These are phyloP conservation scores for Cutaneotrichosporon sp. DNA, from an alignment of 1,284 basidiomycete species.

Conservation along the genomic window DNA sequence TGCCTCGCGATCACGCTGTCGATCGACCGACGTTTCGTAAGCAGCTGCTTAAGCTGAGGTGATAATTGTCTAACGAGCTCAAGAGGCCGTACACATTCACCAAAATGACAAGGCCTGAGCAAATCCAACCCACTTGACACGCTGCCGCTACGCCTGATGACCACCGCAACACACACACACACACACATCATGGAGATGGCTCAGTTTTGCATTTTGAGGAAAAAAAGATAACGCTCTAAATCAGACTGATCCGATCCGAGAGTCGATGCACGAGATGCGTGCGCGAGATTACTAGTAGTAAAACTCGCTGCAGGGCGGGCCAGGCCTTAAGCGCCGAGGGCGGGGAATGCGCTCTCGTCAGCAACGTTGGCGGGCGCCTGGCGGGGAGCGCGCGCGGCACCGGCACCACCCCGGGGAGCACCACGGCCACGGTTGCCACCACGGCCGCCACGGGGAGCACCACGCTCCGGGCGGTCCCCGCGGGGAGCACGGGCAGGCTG, in stretches of 20 bases:
- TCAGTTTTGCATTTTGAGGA: conserved; percentile 21
- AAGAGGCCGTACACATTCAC: too few relatives aligned
- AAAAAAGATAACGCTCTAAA: conserved; percentile 8
- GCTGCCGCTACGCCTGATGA: too few relatives aligned
- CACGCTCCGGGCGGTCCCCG: conserved; percentile 32
- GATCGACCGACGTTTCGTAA: too few relatives aligned
- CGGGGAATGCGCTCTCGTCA: conserved; percentile 80
- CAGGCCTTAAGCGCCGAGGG: conserved; percentile 55
- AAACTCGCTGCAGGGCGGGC: conserved; percentile 1
- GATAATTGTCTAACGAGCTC: too few relatives aligned
- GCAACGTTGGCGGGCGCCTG: conserved; percentile 61
- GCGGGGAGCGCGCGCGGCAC: conserved; percentile 39
- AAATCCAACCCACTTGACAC: too few relatives aligned
- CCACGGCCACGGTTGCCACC: conserved; percentile 49
- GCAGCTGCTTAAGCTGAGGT: too few relatives aligned
- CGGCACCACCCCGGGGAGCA: conserved; percentile 52
- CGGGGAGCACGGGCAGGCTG: conserved; percentile 41
- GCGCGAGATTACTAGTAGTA: not conserved
- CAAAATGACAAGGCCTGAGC: too few relatives aligned
- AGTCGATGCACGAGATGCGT: conserved; percentile 1
- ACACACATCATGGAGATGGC: conserved; percentile 11
- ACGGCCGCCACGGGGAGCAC: conserved; percentile 33
- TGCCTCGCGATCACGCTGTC: too few relatives aligned
- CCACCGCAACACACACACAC: not conserved
- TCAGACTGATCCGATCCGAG: conserved; percentile 4